phyloP scores from a whole-genome alignment of 2,329 filamentous ascomycete genomes.

The Aulographum hederae region DNA sequence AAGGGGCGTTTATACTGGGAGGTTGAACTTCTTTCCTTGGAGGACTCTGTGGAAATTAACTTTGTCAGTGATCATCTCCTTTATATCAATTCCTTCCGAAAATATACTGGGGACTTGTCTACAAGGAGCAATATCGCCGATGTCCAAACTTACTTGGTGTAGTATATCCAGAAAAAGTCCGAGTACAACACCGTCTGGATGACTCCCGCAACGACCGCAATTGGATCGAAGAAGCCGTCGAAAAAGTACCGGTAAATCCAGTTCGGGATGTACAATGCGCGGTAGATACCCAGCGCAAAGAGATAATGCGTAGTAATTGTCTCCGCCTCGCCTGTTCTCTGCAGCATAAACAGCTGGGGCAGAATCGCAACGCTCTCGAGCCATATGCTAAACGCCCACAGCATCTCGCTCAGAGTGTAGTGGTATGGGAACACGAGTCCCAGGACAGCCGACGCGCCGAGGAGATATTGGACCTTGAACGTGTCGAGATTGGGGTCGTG shows the following conservation, averaged over 20 bases:
- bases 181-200: conserved; percentile 92
- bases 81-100: too few species aligned
- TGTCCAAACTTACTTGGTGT: conserved; percentile 53
- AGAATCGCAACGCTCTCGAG: conserved; percentile 92
- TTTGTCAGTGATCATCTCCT: conserved; percentile 5
- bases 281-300: conserved; percentile 79
- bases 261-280: conserved; percentile 93
- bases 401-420: conserved; percentile 64
- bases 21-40: conserved; percentile 35
- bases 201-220: conserved; percentile 74
- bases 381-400: conserved; percentile 98
- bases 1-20: conserved; percentile 29
- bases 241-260: conserved; percentile 85
- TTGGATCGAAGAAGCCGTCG: conserved; percentile 68
- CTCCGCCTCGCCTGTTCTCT: conserved; percentile 92
- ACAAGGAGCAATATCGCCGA: neutral
- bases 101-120: too few species aligned
- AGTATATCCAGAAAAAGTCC: conserved; percentile 99
- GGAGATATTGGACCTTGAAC: conserved; percentile 88
- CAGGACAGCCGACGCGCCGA: conserved; percentile 61
- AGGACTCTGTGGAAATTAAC: conserved; percentile 21
- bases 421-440: conserved; percentile 71
- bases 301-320: conserved; percentile 99
- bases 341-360: conserved; percentile 94
- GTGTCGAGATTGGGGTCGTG: conserved; percentile 95